Percentiles rank a stretch among this genome's conserved stretches.
Evolutionary conservation across 1,284 basidiomycete species (phyloP).

Genomic region (Agroathelia rolfsii): DNA sequence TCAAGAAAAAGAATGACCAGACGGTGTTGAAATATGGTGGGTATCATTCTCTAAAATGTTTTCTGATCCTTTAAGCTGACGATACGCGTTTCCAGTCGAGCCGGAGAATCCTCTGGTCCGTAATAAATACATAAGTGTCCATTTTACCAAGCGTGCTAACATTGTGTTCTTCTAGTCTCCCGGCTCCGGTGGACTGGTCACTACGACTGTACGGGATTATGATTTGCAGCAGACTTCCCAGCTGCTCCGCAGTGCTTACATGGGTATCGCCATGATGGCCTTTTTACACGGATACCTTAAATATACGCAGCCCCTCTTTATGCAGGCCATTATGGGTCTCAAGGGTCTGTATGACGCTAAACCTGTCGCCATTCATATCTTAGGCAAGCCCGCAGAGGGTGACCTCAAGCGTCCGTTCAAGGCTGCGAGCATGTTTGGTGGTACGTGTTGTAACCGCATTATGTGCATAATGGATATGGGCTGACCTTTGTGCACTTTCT

Average conservation of each 20-base stretch:
- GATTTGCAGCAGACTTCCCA: slow-evolving; percentile 85
- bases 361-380: slow-evolving; percentile 67
- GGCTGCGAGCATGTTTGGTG: slow-evolving; percentile 62
- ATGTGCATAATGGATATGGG: neutral
- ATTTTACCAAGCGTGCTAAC: neutral
- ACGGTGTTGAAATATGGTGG: slow-evolving; percentile 89
- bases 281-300: slow-evolving; percentile 85
- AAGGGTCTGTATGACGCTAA: slow-evolving; percentile 84
- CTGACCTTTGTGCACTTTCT: slow-evolving; percentile 3
- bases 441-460: slow-evolving; percentile 31
- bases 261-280: slow-evolving; percentile 80
- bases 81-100: slow-evolving; percentile 37
- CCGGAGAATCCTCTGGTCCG: slow-evolving; percentile 50
- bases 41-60: slow-evolving; percentile 19
- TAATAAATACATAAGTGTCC: slow-evolving; percentile 4
- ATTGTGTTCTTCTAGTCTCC: slow-evolving; percentile 35
- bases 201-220: slow-evolving; percentile 91
- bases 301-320: slow-evolving; percentile 88
- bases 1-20: slow-evolving; percentile 92
- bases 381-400: slow-evolving; percentile 71
- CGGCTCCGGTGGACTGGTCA: slow-evolving; percentile 73
- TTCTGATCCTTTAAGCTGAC: slow-evolving; percentile 6
- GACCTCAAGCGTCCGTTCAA: slow-evolving; percentile 92
- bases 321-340: slow-evolving; percentile 83
- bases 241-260: slow-evolving; percentile 67